These are phyloP conservation scores for Macrocybe gigantea DNA, from an alignment of 768 basidiomycete species.

Conservation along the genomic window DNA sequence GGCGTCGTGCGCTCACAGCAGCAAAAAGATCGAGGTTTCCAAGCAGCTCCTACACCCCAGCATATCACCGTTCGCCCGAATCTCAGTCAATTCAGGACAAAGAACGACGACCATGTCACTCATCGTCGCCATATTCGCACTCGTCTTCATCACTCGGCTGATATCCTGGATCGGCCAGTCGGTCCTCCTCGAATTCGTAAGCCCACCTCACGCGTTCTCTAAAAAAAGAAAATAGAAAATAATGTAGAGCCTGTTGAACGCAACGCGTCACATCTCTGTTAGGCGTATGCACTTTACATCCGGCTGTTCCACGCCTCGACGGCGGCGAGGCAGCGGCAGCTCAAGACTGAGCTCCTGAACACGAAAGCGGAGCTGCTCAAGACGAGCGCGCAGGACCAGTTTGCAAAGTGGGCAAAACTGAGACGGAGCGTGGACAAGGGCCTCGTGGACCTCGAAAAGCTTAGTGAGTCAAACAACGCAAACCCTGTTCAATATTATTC, in stretches of 20 bases:
- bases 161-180: conserved; percentile 87
- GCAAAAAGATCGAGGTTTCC: conserved; percentile 8
- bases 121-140: conserved; percentile 72
- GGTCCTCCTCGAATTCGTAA: conserved; percentile 74
- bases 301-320: conserved; percentile 54
- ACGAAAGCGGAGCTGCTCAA: conserved; percentile 82
- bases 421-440: conserved; percentile 89
- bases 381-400: conserved; percentile 95
- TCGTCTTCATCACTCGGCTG: conserved; percentile 79
- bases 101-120: conserved; percentile 53
- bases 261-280: conserved; percentile 5
- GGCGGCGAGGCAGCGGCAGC: conserved; percentile 52
- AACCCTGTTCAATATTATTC: too few relatives aligned
- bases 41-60: conserved; percentile 5
- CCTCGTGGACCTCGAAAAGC: conserved; percentile 81
- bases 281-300: conserved; percentile 75
- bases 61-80: conserved; percentile 5
- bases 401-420: conserved; percentile 97
- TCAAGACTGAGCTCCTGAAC: conserved; percentile 75
- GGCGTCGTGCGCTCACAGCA: conserved; percentile 2
- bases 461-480: conserved; percentile 54
- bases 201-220: conserved; percentile 20
- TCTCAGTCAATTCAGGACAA: conserved; percentile 5
- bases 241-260: conserved; percentile 35
- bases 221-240: neutral